Conservation (phyloP, 345 rosid species). For the Pugionium dolabratum region DNA sequence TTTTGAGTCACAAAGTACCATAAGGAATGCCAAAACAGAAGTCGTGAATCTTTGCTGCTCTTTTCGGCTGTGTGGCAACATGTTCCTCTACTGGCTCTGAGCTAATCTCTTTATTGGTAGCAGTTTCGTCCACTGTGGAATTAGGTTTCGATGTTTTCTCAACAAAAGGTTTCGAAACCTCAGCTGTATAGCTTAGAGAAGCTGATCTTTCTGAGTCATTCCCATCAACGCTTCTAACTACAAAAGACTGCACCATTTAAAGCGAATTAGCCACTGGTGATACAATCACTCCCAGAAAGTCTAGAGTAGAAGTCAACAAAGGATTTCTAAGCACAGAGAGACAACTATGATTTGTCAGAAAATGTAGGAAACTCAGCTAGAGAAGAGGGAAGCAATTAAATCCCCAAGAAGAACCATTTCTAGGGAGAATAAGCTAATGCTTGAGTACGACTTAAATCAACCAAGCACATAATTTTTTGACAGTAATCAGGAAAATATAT, state of each 20-base stretch:
- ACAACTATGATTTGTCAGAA: not conserved
- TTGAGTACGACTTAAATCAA: constrained; percentile 2
- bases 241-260: constrained; percentile 45
- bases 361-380: not conserved
- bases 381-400: constrained; percentile 8
- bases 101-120: constrained; percentile 18
- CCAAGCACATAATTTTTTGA: not conserved
- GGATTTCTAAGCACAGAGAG: not conserved
- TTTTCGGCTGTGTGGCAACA: constrained; percentile 40
- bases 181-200: constrained; percentile 46
- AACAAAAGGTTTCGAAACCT: constrained; percentile 48
- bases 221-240: constrained; percentile 55
- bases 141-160: constrained; percentile 41
- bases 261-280: constrained; percentile 19
- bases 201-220: constrained; percentile 39
- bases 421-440: not conserved
- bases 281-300: not conserved
- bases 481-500: not conserved
- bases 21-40: constrained; percentile 95
- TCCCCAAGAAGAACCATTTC: constrained; percentile 16
- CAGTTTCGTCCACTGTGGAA: constrained; percentile 35
- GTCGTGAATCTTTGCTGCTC: constrained; percentile 81
- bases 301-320: constrained; percentile 5
- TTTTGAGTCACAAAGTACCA: constrained; percentile 45
- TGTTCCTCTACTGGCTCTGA: constrained; percentile 43